Evolutionary conservation across 2,329 filamentous ascomycete genomes (phyloP), one percentile per base, ranked within the genome.

Genomic region (Chalaropsis ovoidea): DNA sequence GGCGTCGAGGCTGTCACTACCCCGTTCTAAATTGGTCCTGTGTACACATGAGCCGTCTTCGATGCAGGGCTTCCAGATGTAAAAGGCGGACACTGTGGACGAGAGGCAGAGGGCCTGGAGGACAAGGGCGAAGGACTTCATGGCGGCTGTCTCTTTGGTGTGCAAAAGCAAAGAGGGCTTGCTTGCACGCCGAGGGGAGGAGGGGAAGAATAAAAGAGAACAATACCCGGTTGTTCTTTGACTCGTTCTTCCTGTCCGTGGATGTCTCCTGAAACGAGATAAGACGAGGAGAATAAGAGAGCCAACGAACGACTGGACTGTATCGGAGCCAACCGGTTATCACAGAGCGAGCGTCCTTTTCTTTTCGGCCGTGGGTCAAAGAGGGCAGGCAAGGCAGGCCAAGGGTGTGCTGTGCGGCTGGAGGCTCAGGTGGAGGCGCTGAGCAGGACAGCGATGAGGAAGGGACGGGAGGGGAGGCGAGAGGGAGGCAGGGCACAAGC

Each of bases 51-150:
- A 63, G 15, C 61, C 68, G 58, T 68, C 65, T 4, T 67, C 63
- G 13, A 63, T 58, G 22, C 67, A 68, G 27, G 68, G 62, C 61
- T 69, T 63, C 67, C 67, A 69, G 35, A 69, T 68, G 58, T 63
- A 67, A 43, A 69, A 64, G 22, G 68, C 68, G 19, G 66, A 66
- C 15, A 56, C 61, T 27, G 41, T 43, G 8, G 65, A 63, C 17
- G 31, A 60, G 31, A 67, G 58, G 27, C 47, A 62, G 27, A 67
- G 39, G 22, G 66, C 62, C 56, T 64, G 62, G 5, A 42, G 4
- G 11, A 64, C 39, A 60, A 67, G n/a, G 43, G 58, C 19, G 6
- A n/a, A 61, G 7, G 39, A 24, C 47, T 62, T 64, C 66, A 67
- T 67, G 39, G 11, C 60, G 61, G 8, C 41, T 2, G 13, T 10